Evolutionary conservation across 2,329 filamentous ascomycete genomes (phyloP).

Genomic region (Epichloe amarillans): DNA sequence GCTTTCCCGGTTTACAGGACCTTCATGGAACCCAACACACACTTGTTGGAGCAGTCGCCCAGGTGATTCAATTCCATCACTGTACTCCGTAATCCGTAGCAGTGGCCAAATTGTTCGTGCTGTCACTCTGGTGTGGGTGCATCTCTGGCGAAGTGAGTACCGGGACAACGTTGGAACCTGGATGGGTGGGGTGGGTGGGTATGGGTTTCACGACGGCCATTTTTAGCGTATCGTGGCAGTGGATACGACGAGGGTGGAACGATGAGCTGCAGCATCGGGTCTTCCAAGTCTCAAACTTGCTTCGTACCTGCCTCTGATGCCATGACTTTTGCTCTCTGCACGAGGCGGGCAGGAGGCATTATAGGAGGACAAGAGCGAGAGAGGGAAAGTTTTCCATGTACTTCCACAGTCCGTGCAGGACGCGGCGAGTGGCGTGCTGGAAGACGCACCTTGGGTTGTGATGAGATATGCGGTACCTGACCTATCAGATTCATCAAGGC

Average conservation of each 20-base stretch:
- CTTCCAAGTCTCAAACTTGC: background rate
- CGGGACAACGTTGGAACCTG: background rate
- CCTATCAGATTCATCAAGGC: background rate
- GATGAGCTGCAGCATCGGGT: slow-evolving; percentile 3
- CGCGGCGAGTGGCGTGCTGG: background rate
- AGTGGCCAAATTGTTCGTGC: too few relatives aligned
- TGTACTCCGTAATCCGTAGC: too few relatives aligned
- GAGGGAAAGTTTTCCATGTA: too few relatives aligned
- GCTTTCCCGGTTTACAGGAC: too few relatives aligned
- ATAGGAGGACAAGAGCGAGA: too few relatives aligned
- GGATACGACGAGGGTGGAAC: slow-evolving; percentile 2
- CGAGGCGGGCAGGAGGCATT: background rate
- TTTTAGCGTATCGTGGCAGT: slow-evolving; percentile 3
- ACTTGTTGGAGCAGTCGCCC: background rate
- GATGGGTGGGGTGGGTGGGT: background rate
- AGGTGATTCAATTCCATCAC: background rate
- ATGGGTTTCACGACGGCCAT: slow-evolving; percentile 3
- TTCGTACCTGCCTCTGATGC: slow-evolving; percentile 2
- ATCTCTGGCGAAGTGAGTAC: too few relatives aligned
- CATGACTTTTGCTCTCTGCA: background rate
- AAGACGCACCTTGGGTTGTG: background rate
- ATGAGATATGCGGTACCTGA: background rate
- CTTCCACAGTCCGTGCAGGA: too few relatives aligned
- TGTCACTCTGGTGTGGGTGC: too few relatives aligned
- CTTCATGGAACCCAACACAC: too few relatives aligned